Conservation (phyloP, 73 alveolate species). For the Durusdinium trenchii region DNA sequence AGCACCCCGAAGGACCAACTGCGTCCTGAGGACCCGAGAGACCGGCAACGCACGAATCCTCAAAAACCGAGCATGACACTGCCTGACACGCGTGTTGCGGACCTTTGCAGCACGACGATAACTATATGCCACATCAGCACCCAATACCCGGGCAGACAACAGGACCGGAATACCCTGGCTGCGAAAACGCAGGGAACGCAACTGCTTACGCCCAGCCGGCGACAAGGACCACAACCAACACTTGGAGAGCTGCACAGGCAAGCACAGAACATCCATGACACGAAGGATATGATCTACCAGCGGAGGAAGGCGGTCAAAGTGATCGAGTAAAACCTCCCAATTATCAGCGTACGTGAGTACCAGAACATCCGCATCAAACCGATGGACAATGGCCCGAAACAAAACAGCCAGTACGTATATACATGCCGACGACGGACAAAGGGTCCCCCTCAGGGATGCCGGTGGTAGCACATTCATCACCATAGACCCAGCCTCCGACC, state of each 20-base stretch:
- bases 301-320: no score
- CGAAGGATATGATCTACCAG: no score
- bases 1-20: not conserved
- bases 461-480: not conserved
- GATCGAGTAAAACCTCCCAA: not conserved
- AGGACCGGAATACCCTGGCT: not conserved
- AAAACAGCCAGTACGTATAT: not conserved
- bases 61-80: not conserved
- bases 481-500: not conserved
- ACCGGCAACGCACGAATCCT: not conserved
- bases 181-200: not conserved
- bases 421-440: not conserved
- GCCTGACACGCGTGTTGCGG: not conserved
- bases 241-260: not conserved
- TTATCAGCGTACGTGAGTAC: not conserved
- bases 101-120: not conserved
- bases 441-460: slow-evolving; percentile 43
- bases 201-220: not conserved
- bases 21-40: not conserved
- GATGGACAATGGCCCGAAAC: not conserved
- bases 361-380: not conserved
- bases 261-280: no score
- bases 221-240: not conserved
- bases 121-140: not conserved
- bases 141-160: not conserved